Evolutionary conservation across 208 protist species (phyloP), one percentile per base, ranked within the genome.

Genomic region (Crithidia mellificae): DNA sequence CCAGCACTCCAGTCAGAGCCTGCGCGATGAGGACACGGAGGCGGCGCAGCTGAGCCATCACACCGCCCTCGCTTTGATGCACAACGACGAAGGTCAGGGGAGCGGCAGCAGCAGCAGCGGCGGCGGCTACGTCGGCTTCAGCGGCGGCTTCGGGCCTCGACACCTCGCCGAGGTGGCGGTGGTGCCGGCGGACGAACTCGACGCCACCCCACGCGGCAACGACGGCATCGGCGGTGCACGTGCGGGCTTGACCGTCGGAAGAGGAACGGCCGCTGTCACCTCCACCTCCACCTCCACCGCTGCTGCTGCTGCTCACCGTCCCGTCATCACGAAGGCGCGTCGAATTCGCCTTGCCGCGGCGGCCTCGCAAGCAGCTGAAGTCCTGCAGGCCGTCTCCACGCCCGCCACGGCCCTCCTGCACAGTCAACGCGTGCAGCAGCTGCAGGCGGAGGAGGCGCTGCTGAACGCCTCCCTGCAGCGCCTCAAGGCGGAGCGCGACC

Each of bases 401-500:
- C 78, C 78, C 29, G 76, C 69, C 27, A 61, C 68, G 0, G 76
- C 77, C 3, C 53, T 72, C 6, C 58, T 88, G 24, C 81, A 74
- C 61, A 78, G 79, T 32, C 79, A 86, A 52, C 81, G 79, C 4
- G 67, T 90, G 8, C 61, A 76, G 29, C 68, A 84, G 57, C 76
- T 84, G 55, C 78, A 80, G 7, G 76, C 69, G 6, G 87, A 92
- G 68, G 81, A 88, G 68, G 63, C 66, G 52, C 67, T 92, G 47
- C 69, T 92, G 24, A 68, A 53, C n/a, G 81, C 78, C 22, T 85
- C 80, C 11, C 68, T 92, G 55, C 68, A 73, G 36, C 75, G 87
- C 0, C 73, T 90, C 32, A 54, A 70, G 43, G 87, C 81, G 14
- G 83, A 92, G 77, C 75, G 83, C 19, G 65, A 85, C 44, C 55